phyloP scores from a whole-genome alignment of 164 flowering plant species.

The Paratinospora sagittata region DNA sequence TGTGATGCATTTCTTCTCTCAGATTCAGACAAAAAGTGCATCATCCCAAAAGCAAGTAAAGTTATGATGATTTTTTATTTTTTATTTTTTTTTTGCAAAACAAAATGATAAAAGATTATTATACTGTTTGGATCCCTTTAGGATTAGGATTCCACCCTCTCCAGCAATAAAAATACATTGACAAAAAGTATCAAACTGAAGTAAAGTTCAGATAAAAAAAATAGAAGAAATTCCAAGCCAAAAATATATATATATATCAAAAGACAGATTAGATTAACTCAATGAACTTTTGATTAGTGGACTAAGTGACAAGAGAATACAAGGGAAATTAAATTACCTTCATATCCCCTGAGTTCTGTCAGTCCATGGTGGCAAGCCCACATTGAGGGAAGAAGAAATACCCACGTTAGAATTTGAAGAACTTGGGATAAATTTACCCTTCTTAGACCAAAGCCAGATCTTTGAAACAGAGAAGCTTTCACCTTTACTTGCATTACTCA shows the following conservation, averaged over 20 bases:
- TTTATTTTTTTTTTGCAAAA: not conserved
- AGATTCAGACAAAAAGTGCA: not conserved
- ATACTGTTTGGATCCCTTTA: not conserved
- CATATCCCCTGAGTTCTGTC: constrained; percentile 23
- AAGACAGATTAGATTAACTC: not conserved
- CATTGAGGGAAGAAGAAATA: constrained; percentile 20
- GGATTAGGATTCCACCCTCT: constrained; percentile 11
- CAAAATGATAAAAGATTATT: not conserved
- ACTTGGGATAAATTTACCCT: constrained; percentile 31
- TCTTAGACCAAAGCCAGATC: constrained; percentile 90
- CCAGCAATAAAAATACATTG: constrained; percentile 13
- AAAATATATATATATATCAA: constrained; percentile 10
- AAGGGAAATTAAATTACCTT: constrained; percentile 13
- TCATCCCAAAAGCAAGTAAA: constrained; percentile 5
- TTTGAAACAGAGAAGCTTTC: constrained; percentile 91
- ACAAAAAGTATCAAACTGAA: constrained; percentile 2
- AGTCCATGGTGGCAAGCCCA: constrained; percentile 25
- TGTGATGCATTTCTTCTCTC: not conserved
- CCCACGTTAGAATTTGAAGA: constrained; percentile 23
- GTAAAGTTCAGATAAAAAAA: constrained; percentile 8
- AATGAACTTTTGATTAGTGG: constrained; percentile 10
- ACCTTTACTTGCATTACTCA: constrained; percentile 42
- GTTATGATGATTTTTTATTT: not conserved
- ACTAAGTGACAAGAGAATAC: constrained; percentile 12
- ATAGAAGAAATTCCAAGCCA: constrained; percentile 1